Percentiles rank a stretch among this genome's conserved stretches.
Evolutionary conservation across 768 basidiomycete species (phyloP).

Genomic region (Suillus cothurnatus): DNA sequence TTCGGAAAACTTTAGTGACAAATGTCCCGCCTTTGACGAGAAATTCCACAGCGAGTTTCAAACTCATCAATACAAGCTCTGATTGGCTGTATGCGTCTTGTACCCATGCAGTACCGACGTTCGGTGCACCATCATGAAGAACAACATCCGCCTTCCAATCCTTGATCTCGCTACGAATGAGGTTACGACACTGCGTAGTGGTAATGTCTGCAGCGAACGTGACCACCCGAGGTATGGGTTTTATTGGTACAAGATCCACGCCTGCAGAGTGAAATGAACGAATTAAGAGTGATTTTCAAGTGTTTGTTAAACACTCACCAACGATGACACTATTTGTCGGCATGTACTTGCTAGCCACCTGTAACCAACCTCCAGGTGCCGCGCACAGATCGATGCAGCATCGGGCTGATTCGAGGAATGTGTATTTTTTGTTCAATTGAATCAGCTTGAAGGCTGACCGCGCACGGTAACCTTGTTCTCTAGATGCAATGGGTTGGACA

Average conservation of each 20-base stretch:
- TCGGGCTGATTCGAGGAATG: slow-evolving; percentile 83
- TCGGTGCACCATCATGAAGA: slow-evolving; percentile 98
- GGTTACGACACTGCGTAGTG: slow-evolving; percentile 84
- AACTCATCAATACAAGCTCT: slow-evolving; percentile 92
- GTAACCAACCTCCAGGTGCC: slow-evolving; percentile 98
- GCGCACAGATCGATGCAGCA: slow-evolving; percentile 98
- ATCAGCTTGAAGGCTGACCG: slow-evolving; percentile 99
- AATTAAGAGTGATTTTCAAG: not conserved
- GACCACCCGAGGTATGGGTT: slow-evolving; percentile 88
- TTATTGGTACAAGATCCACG: slow-evolving; percentile 95
- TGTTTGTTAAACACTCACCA: slow-evolving; percentile 49
- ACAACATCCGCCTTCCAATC: slow-evolving; percentile 99
- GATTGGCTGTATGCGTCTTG: slow-evolving; percentile 98
- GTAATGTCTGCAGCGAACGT: slow-evolving; percentile 97
- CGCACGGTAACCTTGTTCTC: slow-evolving; percentile 98
- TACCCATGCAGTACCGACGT: slow-evolving; percentile 99
- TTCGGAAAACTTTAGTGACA: slow-evolving; percentile 98
- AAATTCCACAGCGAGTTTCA: slow-evolving; percentile 96
- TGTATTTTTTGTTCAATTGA: slow-evolving; percentile 97
- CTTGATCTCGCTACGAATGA: slow-evolving; percentile 85
- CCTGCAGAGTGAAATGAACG: slow-evolving; percentile 46
- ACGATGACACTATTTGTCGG: slow-evolving; percentile 89
- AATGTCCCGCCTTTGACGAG: slow-evolving; percentile 92
- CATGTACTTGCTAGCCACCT: slow-evolving; percentile 98
- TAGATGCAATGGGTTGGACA: slow-evolving; percentile 35